Evolutionary conservation across 2,329 filamentous ascomycete species (phyloP), one percentile per base, ranked within the genome.

Genomic region (Ceratocystis alfenasii): DNA sequence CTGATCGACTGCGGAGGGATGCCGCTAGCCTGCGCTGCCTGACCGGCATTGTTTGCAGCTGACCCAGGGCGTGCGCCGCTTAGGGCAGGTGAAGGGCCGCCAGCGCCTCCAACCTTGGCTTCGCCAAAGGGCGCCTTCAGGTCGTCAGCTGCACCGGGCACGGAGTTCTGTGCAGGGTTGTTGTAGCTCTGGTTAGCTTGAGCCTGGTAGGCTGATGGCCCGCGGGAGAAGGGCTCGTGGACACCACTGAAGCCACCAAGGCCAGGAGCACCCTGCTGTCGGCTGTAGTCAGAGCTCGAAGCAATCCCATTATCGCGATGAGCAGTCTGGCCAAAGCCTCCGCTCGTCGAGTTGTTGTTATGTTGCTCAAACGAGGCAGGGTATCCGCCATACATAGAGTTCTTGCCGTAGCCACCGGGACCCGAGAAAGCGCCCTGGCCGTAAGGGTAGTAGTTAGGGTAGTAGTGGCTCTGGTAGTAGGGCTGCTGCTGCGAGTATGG

Each of bases 381-480:
- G 68, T 84, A 85, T 72, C 82, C 80, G 63, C 78, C 79, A 69
- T 85, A 85, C 69, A 80, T 76, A 67, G 76, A 76, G 45, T 75
- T 79, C 76, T 84, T 85, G 68, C 79, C 75, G 69, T 84, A 85
- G 22, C 66, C 63, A 17, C 63, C 63, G 1, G 82, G 81, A 4
- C 74, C 77, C 65, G 76, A 65, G 28, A 73, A 73, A 41, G 76
- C 80, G 63, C 78, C 80, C 71, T 83, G 80, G 64, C 77, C 77
- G 55, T 77, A 78, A 64, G 81, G 80, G 70, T 80, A 82, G 74
- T 86, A 87, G 67, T 82, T 79, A 68, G 81, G 78, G 71, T 87
- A 87, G 74, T 85, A 86, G 1, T 83, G 83, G 74, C 80, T 85
- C 70, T 76, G 78, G 71, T 81, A 86, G 75, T 87, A 87, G 1